Base-by-base conservation (phyloP, 768 basidiomycete genomes). In the Pisolithus orientalis region DNA sequence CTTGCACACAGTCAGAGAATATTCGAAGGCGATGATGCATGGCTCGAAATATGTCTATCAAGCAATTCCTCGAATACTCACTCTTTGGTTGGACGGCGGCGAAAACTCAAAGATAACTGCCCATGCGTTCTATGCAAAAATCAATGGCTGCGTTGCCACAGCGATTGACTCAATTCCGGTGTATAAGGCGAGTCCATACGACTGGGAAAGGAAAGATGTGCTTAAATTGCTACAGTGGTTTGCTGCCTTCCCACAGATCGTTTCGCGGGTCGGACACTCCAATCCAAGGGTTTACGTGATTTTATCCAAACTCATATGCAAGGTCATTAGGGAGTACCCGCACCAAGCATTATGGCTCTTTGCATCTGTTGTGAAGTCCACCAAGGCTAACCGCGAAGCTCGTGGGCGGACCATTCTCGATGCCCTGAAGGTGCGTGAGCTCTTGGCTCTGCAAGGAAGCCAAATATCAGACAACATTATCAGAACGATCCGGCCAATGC, bases 31-130 rank as follows among this genome's bases (percentile, higher is more conserved):
- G 1, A 82, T 94, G 44, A 74, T 75, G 61, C 71, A 77, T 62
- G 96, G 96, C 16, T 91, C 94, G 37, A 99, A 99, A 74, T 96
- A 87, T 65, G 85, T 95, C 24, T 98, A 95, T 66, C 95, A 95
- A 65, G 92, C 93, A 0, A 83, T 99, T 54, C 94, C 96, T 0
- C 84, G 96, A 39, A 76, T 97, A 56, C 76, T 99, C 8, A 98
- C 94, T 0, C 80, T 99, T 29, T 99, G 94, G 94, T 72, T 98
- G 47, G 94, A 96, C 65, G 66, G 90, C 53, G 93, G 87, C 17
- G 93, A 93, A 62, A 57, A 64, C 25, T 44, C 53, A 9, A 64
- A 52, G 38, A 39, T 38, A n/a, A 28, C 57, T 11, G 56, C 62
- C 4, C 65, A 70, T 13, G 69, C 78, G 17, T 53, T 67, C 1